phyloP scores from a whole-genome alignment of 2,329 filamentous ascomycete species.

The Fusarium foetens region DNA sequence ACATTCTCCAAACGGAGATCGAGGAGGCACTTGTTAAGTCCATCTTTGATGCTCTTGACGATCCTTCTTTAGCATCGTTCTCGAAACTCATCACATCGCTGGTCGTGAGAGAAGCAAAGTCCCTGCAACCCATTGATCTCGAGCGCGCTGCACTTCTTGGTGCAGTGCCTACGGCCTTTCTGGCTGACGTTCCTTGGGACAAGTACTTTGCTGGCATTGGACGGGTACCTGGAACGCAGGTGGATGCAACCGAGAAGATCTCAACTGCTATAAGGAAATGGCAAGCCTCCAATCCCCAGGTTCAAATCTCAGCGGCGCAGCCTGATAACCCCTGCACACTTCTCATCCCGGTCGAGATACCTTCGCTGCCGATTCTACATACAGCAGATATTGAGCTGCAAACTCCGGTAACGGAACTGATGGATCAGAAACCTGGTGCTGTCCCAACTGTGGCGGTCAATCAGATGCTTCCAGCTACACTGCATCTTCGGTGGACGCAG shows the following conservation, averaged over 20 bases:
- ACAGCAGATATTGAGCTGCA: slow-evolving; percentile 75
- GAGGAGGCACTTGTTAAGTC: slow-evolving; percentile 59
- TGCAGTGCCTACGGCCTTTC: slow-evolving; percentile 60
- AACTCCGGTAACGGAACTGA: slow-evolving; percentile 47
- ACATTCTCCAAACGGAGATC: slow-evolving; percentile 80
- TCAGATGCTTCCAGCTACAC: slow-evolving; percentile 70
- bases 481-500: slow-evolving; percentile 71
- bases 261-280: slow-evolving; percentile 47
- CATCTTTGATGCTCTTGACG: slow-evolving; percentile 53
- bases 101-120: slow-evolving; percentile 56
- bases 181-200: slow-evolving; percentile 60
- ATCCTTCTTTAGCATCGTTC: slow-evolving; percentile 57
- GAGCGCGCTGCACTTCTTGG: slow-evolving; percentile 66
- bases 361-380: slow-evolving; percentile 83
- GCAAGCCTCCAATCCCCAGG: slow-evolving; percentile 45
- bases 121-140: slow-evolving; percentile 61
- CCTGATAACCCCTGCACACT: slow-evolving; percentile 68
- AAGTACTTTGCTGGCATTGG: slow-evolving; percentile 63
- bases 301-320: slow-evolving; percentile 42
- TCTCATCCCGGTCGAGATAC: slow-evolving; percentile 89
- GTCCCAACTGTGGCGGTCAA: slow-evolving; percentile 66
- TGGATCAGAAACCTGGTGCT: slow-evolving; percentile 46
- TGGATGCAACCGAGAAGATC: slow-evolving; percentile 45
- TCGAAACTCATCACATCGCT: slow-evolving; percentile 57
- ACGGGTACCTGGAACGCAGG: slow-evolving; percentile 48